These are phyloP conservation scores for Arxiozyma slooffiae DNA, from an alignment of 1,139 yeast genomes.

Conservation along the genomic window DNA sequence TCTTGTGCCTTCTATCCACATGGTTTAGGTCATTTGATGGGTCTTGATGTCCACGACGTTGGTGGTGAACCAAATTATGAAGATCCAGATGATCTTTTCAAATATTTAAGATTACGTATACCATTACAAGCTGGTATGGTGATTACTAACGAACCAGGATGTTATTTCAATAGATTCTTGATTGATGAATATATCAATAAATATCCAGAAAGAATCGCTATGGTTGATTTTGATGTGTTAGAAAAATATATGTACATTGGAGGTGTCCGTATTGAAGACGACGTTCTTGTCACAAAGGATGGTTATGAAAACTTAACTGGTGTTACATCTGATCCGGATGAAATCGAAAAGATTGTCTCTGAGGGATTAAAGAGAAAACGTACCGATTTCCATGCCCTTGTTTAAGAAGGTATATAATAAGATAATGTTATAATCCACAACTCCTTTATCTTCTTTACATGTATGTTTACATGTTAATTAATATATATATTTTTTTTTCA, in stretches of 20 bases:
- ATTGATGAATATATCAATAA: slow-evolving; percentile 51
- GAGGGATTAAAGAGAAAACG: slow-evolving; percentile 58
- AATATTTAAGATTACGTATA: slow-evolving; percentile 74
- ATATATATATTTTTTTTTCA: no score
- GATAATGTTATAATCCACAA: neutral
- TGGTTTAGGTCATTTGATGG: slow-evolving; percentile 87
- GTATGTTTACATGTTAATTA: no score
- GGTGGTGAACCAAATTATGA: slow-evolving; percentile 81
- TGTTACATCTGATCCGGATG: slow-evolving; percentile 75
- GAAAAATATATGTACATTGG: slow-evolving; percentile 81
- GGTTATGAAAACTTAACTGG: slow-evolving; percentile 78
- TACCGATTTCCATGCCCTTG: slow-evolving; percentile 46
- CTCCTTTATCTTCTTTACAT: neutral
- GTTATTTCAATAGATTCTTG: slow-evolving; percentile 77
- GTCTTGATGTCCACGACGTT: slow-evolving; percentile 94
- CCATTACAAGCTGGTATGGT: slow-evolving; percentile 67
- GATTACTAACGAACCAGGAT: slow-evolving; percentile 91
- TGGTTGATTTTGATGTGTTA: slow-evolving; percentile 54
- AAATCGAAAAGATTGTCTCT: slow-evolving; percentile 66
- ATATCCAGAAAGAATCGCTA: slow-evolving; percentile 48
- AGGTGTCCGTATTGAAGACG: slow-evolving; percentile 95
- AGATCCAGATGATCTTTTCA: slow-evolving; percentile 66
- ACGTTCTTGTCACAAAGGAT: slow-evolving; percentile 60
- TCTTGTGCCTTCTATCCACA: slow-evolving; percentile 85
- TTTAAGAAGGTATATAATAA: slow-evolving; percentile 1